phyloP scores from a whole-genome alignment of 2,329 filamentous ascomycete genomes.

The Akanthomyces muscarius region DNA sequence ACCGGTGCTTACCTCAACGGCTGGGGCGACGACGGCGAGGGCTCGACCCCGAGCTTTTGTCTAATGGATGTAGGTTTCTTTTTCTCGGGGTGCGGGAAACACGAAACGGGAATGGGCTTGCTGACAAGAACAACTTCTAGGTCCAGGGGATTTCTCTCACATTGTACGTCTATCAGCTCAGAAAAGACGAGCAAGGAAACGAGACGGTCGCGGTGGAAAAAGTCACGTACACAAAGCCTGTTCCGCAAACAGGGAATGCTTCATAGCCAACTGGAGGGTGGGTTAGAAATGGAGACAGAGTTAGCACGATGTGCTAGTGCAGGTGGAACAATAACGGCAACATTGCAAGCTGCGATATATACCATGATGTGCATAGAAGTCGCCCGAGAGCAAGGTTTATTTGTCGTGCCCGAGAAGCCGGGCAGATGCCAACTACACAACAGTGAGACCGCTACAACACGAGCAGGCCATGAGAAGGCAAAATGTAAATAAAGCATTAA shows the following conservation, averaged over 20 bases:
- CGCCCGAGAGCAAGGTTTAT: neutral
- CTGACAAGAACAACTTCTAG: conserved; percentile 42
- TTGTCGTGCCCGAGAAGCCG: neutral
- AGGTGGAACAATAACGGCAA: neutral
- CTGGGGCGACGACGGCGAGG: conserved; percentile 58
- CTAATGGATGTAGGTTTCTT: conserved; percentile 84
- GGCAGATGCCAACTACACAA: conserved; percentile 14
- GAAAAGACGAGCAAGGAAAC: conserved; percentile 70
- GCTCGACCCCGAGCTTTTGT: conserved; percentile 87
- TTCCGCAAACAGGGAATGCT: conserved; percentile 51
- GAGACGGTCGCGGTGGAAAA: conserved; percentile 83
- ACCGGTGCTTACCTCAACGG: conserved; percentile 60
- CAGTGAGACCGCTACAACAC: neutral
- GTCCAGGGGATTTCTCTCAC: conserved; percentile 95
- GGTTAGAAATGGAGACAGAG: neutral
- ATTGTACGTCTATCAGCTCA: conserved; percentile 86
- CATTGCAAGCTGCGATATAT: conserved; percentile 4
- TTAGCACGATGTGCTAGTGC: neutral
- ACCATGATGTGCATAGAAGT: conserved; percentile 1
- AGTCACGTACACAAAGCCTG: conserved; percentile 78
- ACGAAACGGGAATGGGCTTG: neutral
- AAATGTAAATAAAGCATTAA: conserved; percentile 17
- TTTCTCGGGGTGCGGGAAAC: neutral
- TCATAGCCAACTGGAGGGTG: conserved; percentile 33
- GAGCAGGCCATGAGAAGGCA: conserved; percentile 21